A percentile compares a stretch with the other conserved stretches of the same genome.
Conservation (phyloP, 1,284 basidiomycete genomes). For the Cryptococcus wingfieldii region DNA sequence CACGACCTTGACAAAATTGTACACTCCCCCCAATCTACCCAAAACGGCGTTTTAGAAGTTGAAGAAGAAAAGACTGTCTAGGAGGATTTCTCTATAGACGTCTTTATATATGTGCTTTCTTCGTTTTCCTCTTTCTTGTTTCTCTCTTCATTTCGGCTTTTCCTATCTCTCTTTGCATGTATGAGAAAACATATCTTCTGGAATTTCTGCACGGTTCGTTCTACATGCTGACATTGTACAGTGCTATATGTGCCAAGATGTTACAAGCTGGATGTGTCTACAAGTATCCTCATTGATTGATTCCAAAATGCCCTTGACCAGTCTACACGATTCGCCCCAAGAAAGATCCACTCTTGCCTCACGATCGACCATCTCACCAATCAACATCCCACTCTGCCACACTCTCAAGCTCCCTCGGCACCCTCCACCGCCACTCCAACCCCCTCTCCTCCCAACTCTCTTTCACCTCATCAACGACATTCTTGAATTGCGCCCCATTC, state of each 20-base stretch:
- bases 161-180: constrained; percentile 4
- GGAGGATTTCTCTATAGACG: neutral
- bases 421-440: neutral
- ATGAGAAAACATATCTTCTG: neutral
- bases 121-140: neutral
- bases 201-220: too few relatives aligned
- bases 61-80: neutral
- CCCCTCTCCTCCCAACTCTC: neutral
- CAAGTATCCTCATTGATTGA: too few relatives aligned
- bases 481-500: neutral
- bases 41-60: neutral
- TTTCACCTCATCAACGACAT: neutral
- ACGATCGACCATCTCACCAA: too few relatives aligned
- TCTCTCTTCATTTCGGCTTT: neutral
- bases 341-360: too few relatives aligned
- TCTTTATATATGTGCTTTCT: neutral
- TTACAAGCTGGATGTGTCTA: too few relatives aligned
- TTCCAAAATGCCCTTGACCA: too few relatives aligned
- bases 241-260: neutral
- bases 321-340: too few relatives aligned
- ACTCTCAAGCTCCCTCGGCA: neutral
- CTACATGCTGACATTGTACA: neutral
- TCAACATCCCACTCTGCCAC: too few relatives aligned
- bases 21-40: neutral
- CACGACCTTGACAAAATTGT: neutral